phyloP scores from a whole-genome alignment of 129 eudicot species.

The Chrysanthemum seticuspe region DNA sequence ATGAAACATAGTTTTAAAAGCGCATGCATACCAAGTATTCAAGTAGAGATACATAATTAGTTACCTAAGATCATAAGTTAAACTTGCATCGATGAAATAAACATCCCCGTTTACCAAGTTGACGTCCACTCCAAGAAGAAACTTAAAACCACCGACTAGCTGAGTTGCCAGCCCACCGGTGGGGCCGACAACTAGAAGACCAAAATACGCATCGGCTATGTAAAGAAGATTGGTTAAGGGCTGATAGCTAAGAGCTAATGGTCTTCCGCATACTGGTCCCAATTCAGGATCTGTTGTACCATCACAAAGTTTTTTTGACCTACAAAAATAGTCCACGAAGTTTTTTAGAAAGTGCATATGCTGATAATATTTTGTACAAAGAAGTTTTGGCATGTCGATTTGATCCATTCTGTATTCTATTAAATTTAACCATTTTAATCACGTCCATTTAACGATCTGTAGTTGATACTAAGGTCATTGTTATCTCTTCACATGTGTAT shows the following conservation, averaged over 20 bases:
- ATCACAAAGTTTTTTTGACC: constrained; percentile 37
- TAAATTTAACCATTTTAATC: too few species aligned
- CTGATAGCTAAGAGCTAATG: constrained; percentile 38
- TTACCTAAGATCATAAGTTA: constrained; percentile 30
- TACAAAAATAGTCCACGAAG: constrained; percentile 1
- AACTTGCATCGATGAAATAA: constrained; percentile 30
- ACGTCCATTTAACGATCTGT: too few species aligned
- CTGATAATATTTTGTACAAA: too few species aligned
- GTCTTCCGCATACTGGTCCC: constrained; percentile 39
- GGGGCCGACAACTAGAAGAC: constrained; percentile 33
- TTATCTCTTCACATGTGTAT: too few species aligned
- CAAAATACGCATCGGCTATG: constrained; percentile 25
- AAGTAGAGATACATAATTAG: too few species aligned
- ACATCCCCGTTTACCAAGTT: constrained; percentile 19
- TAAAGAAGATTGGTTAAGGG: constrained; percentile 16
- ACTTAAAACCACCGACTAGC: constrained; percentile 32
- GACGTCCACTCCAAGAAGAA: constrained; percentile 17
- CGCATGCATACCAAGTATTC: background rate
- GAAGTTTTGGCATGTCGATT: too few species aligned
- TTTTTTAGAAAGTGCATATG: too few species aligned
- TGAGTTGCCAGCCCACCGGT: constrained; percentile 32
- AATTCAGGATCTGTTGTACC: constrained; percentile 24
- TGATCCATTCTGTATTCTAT: too few species aligned
- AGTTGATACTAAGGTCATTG: too few species aligned
- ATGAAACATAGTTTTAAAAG: background rate